A percentile compares a stretch with the other conserved stretches of the same genome.
These are phyloP conservation scores for Styphnolobium japonicum DNA, from an alignment of 306 rosid genomes.

Conservation along the genomic window DNA sequence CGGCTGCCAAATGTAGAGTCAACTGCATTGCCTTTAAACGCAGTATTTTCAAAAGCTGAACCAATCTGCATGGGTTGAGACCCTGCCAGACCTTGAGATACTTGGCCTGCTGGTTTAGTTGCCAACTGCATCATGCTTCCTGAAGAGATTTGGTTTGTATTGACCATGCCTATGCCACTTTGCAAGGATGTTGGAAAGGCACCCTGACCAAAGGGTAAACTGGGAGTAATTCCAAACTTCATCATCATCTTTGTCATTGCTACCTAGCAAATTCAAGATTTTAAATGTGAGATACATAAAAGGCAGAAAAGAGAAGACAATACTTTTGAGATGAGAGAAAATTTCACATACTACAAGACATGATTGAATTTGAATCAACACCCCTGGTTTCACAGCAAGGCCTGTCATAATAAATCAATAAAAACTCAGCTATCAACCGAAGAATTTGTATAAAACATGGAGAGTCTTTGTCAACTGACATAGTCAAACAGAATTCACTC, in stretches of 20 bases:
- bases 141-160: conserved; percentile 40
- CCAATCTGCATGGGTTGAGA: conserved; percentile 40
- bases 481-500: not conserved
- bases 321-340: conserved; percentile 17
- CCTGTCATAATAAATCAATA: conserved; percentile 47
- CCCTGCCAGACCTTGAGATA: conserved; percentile 45
- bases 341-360: conserved; percentile 54
- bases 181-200: conserved; percentile 58
- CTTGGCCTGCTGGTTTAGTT: conserved; percentile 40
- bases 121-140: conserved; percentile 50
- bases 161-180: conserved; percentile 41
- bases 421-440: conserved; percentile 12
- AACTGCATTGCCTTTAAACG: conserved; percentile 32
- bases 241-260: conserved; percentile 64
- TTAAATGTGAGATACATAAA: conserved; percentile 20
- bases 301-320: conserved; percentile 9
- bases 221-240: conserved; percentile 65
- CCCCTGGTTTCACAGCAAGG: conserved; percentile 79
- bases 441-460: not conserved
- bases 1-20: conserved; percentile 56
- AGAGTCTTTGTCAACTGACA: not conserved
- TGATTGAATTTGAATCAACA: conserved; percentile 69
- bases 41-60: conserved; percentile 41
- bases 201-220: conserved; percentile 50
- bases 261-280: conserved; percentile 48